A percentile compares a stretch with the other conserved stretches of the same genome.
Evolutionary conservation across 2,329 filamentous ascomycete species (phyloP).

Genomic region (Stemphylium beticola): DNA sequence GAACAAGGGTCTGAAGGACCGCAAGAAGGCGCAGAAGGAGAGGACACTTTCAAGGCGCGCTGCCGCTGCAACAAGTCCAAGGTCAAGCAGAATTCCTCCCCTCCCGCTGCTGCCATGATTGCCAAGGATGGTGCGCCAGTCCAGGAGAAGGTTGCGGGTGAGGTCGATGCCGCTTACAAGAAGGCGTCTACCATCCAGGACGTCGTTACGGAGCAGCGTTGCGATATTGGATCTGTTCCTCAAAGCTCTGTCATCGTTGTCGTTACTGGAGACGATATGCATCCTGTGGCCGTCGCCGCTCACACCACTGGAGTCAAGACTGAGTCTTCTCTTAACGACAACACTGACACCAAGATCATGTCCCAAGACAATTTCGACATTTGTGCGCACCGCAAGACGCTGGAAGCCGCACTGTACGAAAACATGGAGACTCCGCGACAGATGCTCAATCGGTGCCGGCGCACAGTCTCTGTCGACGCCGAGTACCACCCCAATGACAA

Average conservation of each 20-base stretch:
- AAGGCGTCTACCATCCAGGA: too few species aligned
- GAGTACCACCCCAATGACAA: not conserved
- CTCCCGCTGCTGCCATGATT: not conserved
- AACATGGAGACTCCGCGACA: conserved; percentile 11
- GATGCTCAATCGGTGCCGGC: conserved; percentile 4
- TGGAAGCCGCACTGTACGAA: conserved; percentile 6
- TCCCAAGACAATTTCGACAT: not conserved
- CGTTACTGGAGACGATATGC: too few species aligned
- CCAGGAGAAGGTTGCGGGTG: too few species aligned
- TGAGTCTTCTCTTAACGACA: not conserved
- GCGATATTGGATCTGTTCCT: too few species aligned
- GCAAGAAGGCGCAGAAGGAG: conserved; percentile 13
- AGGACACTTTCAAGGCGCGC: conserved; percentile 3
- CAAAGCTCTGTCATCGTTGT: too few species aligned
- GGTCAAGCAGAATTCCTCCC: not conserved
- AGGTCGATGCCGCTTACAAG: not conserved
- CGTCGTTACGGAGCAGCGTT: too few species aligned
- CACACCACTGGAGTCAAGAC: not conserved
- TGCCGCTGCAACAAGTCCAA: not conserved
- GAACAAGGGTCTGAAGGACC: conserved; percentile 5
- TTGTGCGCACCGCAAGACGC: not conserved
- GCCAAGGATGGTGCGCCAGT: not conserved
- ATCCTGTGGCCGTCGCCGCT: too few species aligned
- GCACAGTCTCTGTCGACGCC: not conserved
- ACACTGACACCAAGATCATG: not conserved